Conservation (phyloP, 1,139 yeast genomes). For the Meyerozyma smithsonii region DNA sequence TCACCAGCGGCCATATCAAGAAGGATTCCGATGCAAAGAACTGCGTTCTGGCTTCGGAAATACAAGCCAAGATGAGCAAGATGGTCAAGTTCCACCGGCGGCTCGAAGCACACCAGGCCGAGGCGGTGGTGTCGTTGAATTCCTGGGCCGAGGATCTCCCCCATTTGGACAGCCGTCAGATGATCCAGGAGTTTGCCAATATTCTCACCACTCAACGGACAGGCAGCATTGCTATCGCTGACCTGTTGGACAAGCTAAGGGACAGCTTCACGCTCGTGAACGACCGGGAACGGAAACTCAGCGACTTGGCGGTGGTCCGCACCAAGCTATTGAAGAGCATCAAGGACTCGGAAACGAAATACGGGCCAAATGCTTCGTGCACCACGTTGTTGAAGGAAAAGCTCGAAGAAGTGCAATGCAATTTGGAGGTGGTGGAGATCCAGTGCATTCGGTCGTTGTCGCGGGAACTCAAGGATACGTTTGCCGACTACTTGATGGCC, state of each 20-base stretch:
- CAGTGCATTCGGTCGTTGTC: constrained; percentile 47
- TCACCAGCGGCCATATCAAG: neutral
- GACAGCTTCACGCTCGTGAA: constrained; percentile 40
- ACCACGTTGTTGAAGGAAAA: constrained; percentile 41
- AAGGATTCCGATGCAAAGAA: constrained; percentile 2
- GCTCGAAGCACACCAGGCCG: constrained; percentile 26
- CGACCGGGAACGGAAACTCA: constrained; percentile 47
- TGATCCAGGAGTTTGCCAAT: constrained; percentile 37
- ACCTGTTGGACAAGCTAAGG: constrained; percentile 38
- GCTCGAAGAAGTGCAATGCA: constrained; percentile 43
- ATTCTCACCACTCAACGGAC: constrained; percentile 33
- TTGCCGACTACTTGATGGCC: constrained; percentile 37
- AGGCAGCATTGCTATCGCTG: constrained; percentile 25
- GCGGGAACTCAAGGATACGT: constrained; percentile 38
- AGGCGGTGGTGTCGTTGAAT: constrained; percentile 31
- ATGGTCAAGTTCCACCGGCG: constrained; percentile 31
- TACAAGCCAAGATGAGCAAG: constrained; percentile 24
- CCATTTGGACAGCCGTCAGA: constrained; percentile 31
- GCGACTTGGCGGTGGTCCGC: constrained; percentile 29
- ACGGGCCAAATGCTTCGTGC: constrained; percentile 40
- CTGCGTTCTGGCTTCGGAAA: constrained; percentile 14
- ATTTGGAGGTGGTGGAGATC: constrained; percentile 45
- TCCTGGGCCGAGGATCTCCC: constrained; percentile 41
- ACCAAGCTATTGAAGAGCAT: constrained; percentile 30
- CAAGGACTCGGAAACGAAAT: constrained; percentile 37